Base-by-base conservation (phyloP, 768 basidiomycete genomes). In the Tricholoma matsutake region DNA sequence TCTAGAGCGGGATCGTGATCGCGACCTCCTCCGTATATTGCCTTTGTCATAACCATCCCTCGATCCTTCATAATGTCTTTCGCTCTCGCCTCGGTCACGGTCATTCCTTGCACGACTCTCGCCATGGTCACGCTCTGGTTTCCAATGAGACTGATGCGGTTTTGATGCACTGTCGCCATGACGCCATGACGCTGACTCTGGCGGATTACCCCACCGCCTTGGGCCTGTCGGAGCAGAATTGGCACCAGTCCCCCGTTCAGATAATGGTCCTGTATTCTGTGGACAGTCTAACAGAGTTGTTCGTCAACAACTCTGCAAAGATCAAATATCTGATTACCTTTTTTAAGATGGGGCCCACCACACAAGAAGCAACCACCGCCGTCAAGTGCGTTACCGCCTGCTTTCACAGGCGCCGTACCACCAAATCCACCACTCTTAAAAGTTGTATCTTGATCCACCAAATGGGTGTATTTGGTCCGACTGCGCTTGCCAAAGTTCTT, bases 381-480 rank as follows among this genome's bases (percentile, higher is more conserved):
- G 49, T 87, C 83, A 0, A 76, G 76, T 22, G 80, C 77, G 54
- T 75, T 81, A 6, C 87, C 86, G 32, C 86, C 86, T 41, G 79
- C 70, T 68, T 83, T 85, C 54, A 83, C 77, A 25, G 83, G 70
- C 1, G 77, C 83, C 4, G 68, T 68, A 6, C 86, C 88, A 29
- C 89, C 89, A 73, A 90, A 88, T 0, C 89, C 88, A 31, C 86
- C 88, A 53, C 69, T 77, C 11, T 72, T 62, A 22, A 64, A 76
- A 5, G 92, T 93, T 0, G 96, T 98, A 71, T 98, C 96, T 79
- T 98, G 92, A 68, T 96, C 96, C 37, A 94, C 75, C 64, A 99
- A 75, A 76, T 99, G 96, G 14, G 97, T 98, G 68, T 98, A 98
- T 77, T 99, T 96, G 31, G 93, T 94, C 51, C 91, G 87, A 71